Base-by-base conservation (phyloP, 73 alveolate species). In the Paraurostyla sp. region DNA sequence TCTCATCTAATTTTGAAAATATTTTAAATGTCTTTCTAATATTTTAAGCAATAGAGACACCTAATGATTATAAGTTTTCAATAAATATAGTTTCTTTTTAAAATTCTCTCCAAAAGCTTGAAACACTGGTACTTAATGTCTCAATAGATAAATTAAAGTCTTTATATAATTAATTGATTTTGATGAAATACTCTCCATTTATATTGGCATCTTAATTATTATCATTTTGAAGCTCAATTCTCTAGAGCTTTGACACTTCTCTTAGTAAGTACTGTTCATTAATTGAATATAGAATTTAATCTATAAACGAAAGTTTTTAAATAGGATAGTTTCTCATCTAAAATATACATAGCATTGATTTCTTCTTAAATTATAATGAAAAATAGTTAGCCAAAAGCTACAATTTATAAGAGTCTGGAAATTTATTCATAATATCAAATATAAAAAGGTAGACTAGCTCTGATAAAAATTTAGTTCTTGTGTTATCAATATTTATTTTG, bases 301-400 rank as follows among this genome's bases (percentile, higher is more conserved):
- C 71, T 20, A 73, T 6, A 6, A 48, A 11, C 6, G 49, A 7
- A 11, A 73, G 36, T 50, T 73, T 43, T 2, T n/a, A 6, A 1
- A 29, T 42, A 16, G 7, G 41, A 22, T 43, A 7, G 3, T 36
- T 48, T 11, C 56, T 16, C 59, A 73, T 45, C 27, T 73, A 27
- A 45, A 45, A 73, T 22, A 73, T 50, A 48, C 87, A 73, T 23
- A 73, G 87, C 87, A 73, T 73, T 11, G 41, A 68, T 36, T 73
- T 73, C 33, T 73, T 45, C 49, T 32, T 29, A 50, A 43, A 73
- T 45, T 27, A 25, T 45, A 73, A 30, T 1, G 87, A 30, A 38
- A 73, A 73, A 30, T 73, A 45, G 33, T 6, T 32, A 30, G 40
- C 41, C 29, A 73, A 46, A 6, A 73, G 29, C 51, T 73, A 33